Conservation (phyloP, 139 green algal genomes). For the Dunaliella primolecta region DNA sequence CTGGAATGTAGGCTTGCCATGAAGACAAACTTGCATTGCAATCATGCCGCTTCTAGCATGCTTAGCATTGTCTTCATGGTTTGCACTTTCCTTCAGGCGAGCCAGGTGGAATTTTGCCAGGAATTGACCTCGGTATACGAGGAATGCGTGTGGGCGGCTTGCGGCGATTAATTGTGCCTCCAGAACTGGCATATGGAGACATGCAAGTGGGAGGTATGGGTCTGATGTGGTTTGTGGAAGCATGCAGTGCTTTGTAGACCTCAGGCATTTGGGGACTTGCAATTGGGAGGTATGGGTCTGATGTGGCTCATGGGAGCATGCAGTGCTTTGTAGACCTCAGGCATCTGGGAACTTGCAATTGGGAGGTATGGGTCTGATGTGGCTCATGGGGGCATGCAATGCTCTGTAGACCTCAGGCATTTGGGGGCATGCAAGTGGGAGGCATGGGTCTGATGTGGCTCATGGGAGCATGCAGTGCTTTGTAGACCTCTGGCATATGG, state of each 20-base stretch:
- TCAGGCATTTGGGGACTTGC: background rate
- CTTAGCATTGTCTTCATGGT: too few relatives aligned
- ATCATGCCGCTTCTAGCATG: too few relatives aligned
- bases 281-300: background rate
- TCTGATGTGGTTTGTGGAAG: background rate
- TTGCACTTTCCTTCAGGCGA: too few relatives aligned
- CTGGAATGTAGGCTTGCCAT: too few relatives aligned
- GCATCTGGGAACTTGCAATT: background rate
- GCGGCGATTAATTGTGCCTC: slow-evolving; percentile 73
- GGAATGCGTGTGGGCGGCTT: slow-evolving; percentile 82
- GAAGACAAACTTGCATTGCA: too few relatives aligned
- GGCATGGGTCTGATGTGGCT: background rate
- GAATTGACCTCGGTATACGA: slow-evolving; percentile 77
- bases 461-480: background rate
- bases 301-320: background rate
- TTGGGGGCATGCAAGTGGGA: background rate
- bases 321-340: background rate
- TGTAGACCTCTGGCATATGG: background rate
- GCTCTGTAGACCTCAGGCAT: background rate
- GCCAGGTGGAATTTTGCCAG: slow-evolving; percentile 60
- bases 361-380: background rate
- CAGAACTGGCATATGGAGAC: slow-evolving; percentile 72
- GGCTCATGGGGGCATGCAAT: background rate
- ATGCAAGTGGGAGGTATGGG: slow-evolving; percentile 48
- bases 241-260: background rate